Conservation (phyloP, 768 basidiomycete species). For the Rhodotorula taiwanensis region DNA sequence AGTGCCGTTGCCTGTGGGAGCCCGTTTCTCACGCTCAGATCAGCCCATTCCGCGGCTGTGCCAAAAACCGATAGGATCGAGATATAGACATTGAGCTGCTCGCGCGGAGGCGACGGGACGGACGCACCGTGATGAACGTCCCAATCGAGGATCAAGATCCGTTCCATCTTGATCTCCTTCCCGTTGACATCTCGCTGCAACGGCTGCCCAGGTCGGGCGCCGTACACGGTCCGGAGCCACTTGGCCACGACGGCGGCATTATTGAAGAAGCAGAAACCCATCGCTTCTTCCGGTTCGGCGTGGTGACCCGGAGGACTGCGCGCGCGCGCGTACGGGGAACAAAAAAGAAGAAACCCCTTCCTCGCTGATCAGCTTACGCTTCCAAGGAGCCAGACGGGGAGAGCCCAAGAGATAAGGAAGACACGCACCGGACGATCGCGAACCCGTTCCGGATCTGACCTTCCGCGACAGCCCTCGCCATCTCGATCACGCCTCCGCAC, state of each 20-base stretch:
- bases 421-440: constrained; percentile 70
- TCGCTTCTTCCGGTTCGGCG: constrained; percentile 93
- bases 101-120: background rate
- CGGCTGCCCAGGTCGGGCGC: constrained; percentile 44
- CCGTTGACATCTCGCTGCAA: constrained; percentile 31
- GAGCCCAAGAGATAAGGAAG: too few relatives aligned
- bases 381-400: too few relatives aligned
- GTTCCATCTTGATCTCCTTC: constrained; percentile 51
- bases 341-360: too few relatives aligned
- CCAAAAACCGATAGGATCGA: too few relatives aligned
- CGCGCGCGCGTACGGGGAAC: too few relatives aligned
- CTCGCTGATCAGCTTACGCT: too few relatives aligned
- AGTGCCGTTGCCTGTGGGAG: constrained; percentile 76
- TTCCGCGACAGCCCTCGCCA: constrained; percentile 74
- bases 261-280: constrained; percentile 99
- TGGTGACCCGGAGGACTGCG: constrained; percentile 83
- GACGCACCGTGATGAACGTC: constrained; percentile 84
- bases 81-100: too few relatives aligned
- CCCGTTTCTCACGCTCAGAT: background rate
- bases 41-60: too few relatives aligned
- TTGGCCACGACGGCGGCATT: constrained; percentile 89
- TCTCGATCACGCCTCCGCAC: constrained; percentile 91
- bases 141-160: constrained; percentile 91
- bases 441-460: constrained; percentile 75
- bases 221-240: constrained; percentile 59